Base-by-base conservation (phyloP, 352 stramenopile genomes). In the Phytopythium sindhum region DNA sequence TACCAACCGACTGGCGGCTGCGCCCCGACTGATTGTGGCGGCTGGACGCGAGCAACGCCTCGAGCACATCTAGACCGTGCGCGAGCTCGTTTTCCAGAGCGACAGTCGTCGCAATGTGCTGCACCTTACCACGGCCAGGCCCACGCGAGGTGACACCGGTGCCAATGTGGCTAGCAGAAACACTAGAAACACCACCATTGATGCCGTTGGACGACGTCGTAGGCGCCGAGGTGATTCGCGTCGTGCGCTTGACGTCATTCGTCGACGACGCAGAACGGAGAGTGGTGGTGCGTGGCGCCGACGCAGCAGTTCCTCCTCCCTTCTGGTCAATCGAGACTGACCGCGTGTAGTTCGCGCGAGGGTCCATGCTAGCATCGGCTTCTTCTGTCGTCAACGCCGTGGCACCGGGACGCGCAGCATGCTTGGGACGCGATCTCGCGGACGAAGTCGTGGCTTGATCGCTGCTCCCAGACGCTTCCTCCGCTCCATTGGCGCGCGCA, bases 21-120 rank as follows among this genome's bases (percentile, higher is more conserved):
- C 61, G 69, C 0, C 61, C 33, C 17, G 48, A 9, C 2, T 39
- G 28, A 1, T 47, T 24, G 15, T 57, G 26, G 9, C 54, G 62
- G 28, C 73, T 70, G 23, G 64, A 75, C 11, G 70, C 79, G 3
- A 93, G 64, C 14, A 91, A 75, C 42, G 70, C 73, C 47, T 90
- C 81, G 15, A 93, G 72, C 37, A 88, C 67, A 37, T 93, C 81
- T 7, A 91, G 63, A 8, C 81, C 81, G 39, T 80, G 75, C 31
- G 80, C 80, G 2, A 93, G 70, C 29, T 91, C 76, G 61, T 93
- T 93, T 54, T 93, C 85, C n/a, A 93, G 73, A 42, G 73, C 66
- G 55, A 93, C 81, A 4, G 74, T 93, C 35, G 85, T 93, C 1
- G 81, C 66, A 12, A 90, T 62, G 45, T 85, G 84, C 55, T 89